phyloP scores from a whole-genome alignment of 306 rosid species.

The Castanopsis chinensis region DNA sequence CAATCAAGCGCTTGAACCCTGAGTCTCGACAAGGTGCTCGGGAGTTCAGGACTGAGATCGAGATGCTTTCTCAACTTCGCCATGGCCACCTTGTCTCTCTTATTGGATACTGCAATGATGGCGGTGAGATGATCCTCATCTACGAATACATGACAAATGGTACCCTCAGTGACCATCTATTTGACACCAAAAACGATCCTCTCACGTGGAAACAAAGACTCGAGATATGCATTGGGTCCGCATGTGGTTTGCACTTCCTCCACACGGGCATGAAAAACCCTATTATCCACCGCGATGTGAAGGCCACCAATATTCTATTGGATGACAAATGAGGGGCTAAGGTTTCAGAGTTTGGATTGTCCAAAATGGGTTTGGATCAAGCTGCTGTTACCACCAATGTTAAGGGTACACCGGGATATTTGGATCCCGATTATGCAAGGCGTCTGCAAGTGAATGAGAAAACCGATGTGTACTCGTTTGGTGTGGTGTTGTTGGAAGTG shows the following conservation, averaged over 20 bases:
- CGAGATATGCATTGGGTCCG: no score
- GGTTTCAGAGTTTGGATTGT: no score
- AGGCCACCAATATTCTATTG: no score
- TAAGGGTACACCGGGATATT: slow-evolving; percentile 29
- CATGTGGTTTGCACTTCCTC: no score
- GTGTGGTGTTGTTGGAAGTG: slow-evolving; percentile 24
- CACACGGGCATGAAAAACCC: no score
- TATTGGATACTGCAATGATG: slow-evolving; percentile 38
- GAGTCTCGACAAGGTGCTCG: slow-evolving; percentile 33
- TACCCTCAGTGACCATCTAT: slow-evolving; percentile 23
- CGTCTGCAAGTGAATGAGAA: slow-evolving; percentile 11
- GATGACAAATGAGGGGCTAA: no score
- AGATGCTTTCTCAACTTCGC: slow-evolving; percentile 46
- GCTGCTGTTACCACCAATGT: slow-evolving; percentile 19
- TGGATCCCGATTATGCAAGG: slow-evolving; percentile 26
- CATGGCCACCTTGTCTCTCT: slow-evolving; percentile 31
- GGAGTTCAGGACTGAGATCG: slow-evolving; percentile 47
- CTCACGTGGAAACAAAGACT: no score
- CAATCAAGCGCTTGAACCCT: slow-evolving; percentile 27
- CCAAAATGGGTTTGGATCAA: slow-evolving; percentile 12
- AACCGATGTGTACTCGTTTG: slow-evolving; percentile 30
- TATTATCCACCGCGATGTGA: no score
- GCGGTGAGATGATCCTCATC: slow-evolving; percentile 36
- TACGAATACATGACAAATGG: slow-evolving; percentile 37
- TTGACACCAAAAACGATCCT: background rate